Evolutionary conservation across 768 basidiomycete genomes (phyloP), one percentile per base, ranked within the genome.

Genomic region (Galerina sulciceps): DNA sequence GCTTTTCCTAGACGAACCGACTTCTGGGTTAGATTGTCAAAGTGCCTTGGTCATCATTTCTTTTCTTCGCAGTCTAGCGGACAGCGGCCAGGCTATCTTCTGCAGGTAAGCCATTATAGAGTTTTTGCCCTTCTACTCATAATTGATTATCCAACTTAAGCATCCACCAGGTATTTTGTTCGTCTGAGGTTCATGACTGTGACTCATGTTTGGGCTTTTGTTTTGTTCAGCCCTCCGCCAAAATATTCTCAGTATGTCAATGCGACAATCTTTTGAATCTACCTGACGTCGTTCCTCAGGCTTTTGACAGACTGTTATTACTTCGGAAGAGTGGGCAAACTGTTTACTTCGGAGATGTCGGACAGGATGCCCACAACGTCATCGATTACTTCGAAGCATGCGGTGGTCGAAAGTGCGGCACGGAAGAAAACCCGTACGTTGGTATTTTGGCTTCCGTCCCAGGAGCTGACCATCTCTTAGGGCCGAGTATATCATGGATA

Each of bases 1-100:
- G 0, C 80, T 96, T 15, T 95, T 96, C 79, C 74, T 94, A 36
- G 94, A 95, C 67, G 93, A 96, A 70, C 94, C 94, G 0, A 96
- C 94, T 4, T 88, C 91, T 23, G 93, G 93, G 35, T 78, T 95
- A 14, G 92, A 94, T 69, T 93, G 91, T 2, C 91, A 93, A 71
- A 89, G 87, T 53, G 92, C 93, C 2, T 92, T 91, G 90, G 87
- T 87, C 4, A 92, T 94, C 60, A 76, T 93, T 52, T 74, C 79
- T 2, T 92, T 95, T 76, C 76, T 95, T 43, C 80, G 88, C 10
- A 81, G 86, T 45, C 84, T 95, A 31, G 91, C 93, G 6, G 82
- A 90, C 58, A 85, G 83, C 59, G 94, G 94, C 1, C 93, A 94
- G 69, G 89, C 92, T 34, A 94, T 96, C 63, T 76, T 96, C n/a